Evolutionary conservation across 495 filamentous ascomycete species (phyloP).

Genomic region (Penicillium robsamsonii): DNA sequence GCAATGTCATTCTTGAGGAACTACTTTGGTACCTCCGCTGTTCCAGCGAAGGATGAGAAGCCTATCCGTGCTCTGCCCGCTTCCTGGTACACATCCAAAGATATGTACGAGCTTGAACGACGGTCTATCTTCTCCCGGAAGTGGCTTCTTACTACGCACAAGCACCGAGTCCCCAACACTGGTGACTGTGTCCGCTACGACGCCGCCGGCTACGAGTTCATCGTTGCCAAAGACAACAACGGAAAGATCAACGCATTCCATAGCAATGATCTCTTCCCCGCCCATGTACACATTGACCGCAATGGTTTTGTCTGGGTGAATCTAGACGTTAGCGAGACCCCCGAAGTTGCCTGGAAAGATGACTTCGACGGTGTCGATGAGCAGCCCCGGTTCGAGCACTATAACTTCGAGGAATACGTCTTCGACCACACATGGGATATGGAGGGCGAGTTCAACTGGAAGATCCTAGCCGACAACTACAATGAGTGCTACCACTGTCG

Average conservation of each 20-base stretch:
- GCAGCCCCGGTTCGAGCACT: constrained; percentile 40
- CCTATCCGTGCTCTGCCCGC: constrained; percentile 43
- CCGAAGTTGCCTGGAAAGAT: constrained; percentile 41
- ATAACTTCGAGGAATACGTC: constrained; percentile 45
- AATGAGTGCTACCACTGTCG: constrained; percentile 54
- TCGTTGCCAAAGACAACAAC: constrained; percentile 41
- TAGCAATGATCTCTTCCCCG: constrained; percentile 40
- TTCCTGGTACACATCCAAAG: constrained; percentile 45
- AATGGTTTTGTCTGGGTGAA: constrained; percentile 53
- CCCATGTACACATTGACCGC: constrained; percentile 44
- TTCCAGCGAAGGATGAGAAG: constrained; percentile 18
- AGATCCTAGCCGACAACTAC: constrained; percentile 50
- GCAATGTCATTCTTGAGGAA: constrained; percentile 33
- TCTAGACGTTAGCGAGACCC: constrained; percentile 35
- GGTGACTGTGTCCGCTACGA: constrained; percentile 48
- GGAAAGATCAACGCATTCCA: constrained; percentile 48
- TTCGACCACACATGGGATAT: constrained; percentile 50
- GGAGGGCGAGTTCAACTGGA: constrained; percentile 51
- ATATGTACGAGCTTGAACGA: constrained; percentile 49
- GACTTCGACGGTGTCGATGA: constrained; percentile 42
- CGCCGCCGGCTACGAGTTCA: constrained; percentile 46
- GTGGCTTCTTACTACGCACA: constrained; percentile 53
- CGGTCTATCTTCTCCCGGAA: constrained; percentile 48
- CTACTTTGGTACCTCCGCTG: constrained; percentile 28
- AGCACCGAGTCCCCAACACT: constrained; percentile 38